These are phyloP conservation scores for Rhodotorula mucilaginosa DNA, from an alignment of 1,284 basidiomycete species.

Conservation along the genomic window DNA sequence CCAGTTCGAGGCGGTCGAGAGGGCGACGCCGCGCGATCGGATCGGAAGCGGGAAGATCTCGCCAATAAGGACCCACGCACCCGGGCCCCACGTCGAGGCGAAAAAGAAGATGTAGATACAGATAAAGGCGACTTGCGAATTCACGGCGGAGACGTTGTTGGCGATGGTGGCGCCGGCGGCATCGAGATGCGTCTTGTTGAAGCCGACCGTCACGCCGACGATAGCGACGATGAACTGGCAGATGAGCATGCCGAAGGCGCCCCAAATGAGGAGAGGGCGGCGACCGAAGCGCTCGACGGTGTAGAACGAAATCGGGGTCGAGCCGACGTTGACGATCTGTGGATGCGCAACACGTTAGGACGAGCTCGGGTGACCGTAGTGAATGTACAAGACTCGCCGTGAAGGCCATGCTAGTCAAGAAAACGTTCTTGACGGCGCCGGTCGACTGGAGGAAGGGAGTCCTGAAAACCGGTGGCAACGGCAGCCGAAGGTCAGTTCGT, in stretches of 20 bases:
- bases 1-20: constrained; percentile 49
- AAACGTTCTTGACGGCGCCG: constrained; percentile 41
- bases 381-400: constrained; percentile 7
- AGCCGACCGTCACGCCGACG: constrained; percentile 42
- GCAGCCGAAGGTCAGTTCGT: no score
- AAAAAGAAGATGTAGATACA: constrained; percentile 47
- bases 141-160: constrained; percentile 43
- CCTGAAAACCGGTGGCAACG: constrained; percentile 11
- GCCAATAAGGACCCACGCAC: constrained; percentile 41
- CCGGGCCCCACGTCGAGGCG: constrained; percentile 44
- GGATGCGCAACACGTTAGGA: no score
- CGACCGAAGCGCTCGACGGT: constrained; percentile 47
- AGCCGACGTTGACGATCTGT: constrained; percentile 45
- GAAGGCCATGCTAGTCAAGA: constrained; percentile 49
- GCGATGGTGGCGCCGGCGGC: constrained; percentile 32
- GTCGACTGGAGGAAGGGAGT: constrained; percentile 39
- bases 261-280: constrained; percentile 59
- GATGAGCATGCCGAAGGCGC: constrained; percentile 65
- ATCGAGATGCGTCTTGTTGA: constrained; percentile 32
- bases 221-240: constrained; percentile 47
- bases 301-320: constrained; percentile 48
- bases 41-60: constrained; percentile 43
- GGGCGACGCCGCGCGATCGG: constrained; percentile 44
- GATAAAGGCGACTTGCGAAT: constrained; percentile 46
- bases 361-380: no score